Evolutionary conservation across 768 basidiomycete species (phyloP), one percentile per base, ranked within the genome.

Genomic region (Rhodosporidiobolus odoratus): DNA sequence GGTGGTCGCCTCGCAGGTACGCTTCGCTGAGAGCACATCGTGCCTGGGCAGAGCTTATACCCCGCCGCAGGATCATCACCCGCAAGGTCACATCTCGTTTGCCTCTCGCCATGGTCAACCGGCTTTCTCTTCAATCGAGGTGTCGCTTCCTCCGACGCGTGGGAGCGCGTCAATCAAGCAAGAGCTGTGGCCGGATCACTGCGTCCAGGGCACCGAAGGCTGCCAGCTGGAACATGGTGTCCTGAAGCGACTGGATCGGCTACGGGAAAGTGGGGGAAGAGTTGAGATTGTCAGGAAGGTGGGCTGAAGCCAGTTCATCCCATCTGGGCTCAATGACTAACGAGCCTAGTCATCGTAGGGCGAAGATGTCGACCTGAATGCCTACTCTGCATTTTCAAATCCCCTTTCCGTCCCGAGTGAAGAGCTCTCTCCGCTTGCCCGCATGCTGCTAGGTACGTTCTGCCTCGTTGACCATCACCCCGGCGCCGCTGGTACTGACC

Each of bases 151-250:
- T 43, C 47, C 62, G 10, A 41, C 30, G 32, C 57, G 37, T 4
- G 37, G 57, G 25, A 45, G 65, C 12, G 62, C 64, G 53, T 80
- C 80, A 43, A 73, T 80, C 68, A 78, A 82, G 50, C 88, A 89
- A 78, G 83, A 85, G 35, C 80, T 92, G 40, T 92, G 91, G 91
- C 90, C 91, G 0, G 86, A 86, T 72, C 91, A 92, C 77, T 91
- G 90, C 75, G 84, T 91, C 32, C 84, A 84, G 62, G 82, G 82
- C 1, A 80, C 81, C 15, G 0, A 75, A 2, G 91, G 91, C 3
- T 84, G 85, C 25, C 84, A 86, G 74, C 82, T 91, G 52, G 85
- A 88, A 37, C 76, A 81, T 4, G 84, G 83, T 34, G 75, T 91
- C n/a, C 75, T 81, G 59, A 79, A 84, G 53, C 83, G 84, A 45